Evolutionary conservation across 2,329 filamentous ascomycete species (phyloP), one percentile per base, ranked within the genome.

Genomic region (Byssothecium circinans): DNA sequence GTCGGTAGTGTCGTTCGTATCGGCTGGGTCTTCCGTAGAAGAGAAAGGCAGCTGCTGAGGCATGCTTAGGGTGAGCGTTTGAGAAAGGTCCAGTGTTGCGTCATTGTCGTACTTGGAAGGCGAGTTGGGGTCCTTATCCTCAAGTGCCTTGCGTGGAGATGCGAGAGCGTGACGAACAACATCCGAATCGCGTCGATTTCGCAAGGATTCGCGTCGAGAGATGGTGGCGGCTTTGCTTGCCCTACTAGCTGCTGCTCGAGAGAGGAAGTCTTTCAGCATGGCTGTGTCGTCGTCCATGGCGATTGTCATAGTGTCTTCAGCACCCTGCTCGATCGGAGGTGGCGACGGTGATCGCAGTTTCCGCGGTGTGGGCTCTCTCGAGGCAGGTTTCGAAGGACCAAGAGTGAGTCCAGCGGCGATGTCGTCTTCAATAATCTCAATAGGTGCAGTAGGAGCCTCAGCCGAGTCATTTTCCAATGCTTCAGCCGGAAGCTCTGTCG

Each of bases 251-350:
- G 72, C 74, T n/a, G 75, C 75, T 8, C 75, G 74, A 15, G 64
- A 75, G 34, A 79, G 68, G 52, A 78, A 79, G 29, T 76, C 75
- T 49, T 76, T 75, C 4, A 79, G 62, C 14, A 78, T 59, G 1
- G 75, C 76, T 7, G 76, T 78, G 49, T 79, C 76, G 45, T 77
- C 75, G 32, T 73, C 62, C 52, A 78, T 39, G 57, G 69, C 50
- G 47, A 71, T 55, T 17, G 63, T 64, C 56, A 60, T 62, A 0
- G 64, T 66, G 41, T 69, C 65, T 7, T 70, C 67, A n/a, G 52
- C 50, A 15, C 52, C 53, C 27, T 54, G 45, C 10, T 61, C 54
- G 10, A 47, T 34, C n/a, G 57, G 56, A n/a, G 65, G 63, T 12
- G 65, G 62, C 19, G 64, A 62, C 12, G 60, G 56, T 8, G 64